Percentiles rank a stretch among this genome's conserved stretches.
Conservation (phyloP, 306 rosid species). For the Quercus parvula region DNA sequence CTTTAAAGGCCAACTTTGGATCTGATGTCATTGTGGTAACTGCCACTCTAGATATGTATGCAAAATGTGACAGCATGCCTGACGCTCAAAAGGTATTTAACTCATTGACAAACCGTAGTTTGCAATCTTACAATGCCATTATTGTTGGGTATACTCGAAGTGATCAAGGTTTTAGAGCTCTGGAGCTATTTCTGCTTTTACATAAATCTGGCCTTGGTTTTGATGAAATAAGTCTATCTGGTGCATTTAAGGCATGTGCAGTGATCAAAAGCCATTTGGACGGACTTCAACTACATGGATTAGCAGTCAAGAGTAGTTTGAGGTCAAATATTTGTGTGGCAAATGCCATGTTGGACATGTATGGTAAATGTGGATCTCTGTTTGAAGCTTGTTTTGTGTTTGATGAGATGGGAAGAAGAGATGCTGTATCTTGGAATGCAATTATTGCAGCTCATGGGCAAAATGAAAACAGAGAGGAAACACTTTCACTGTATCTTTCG, state of each 20-base stretch:
- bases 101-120: conserved; percentile 43
- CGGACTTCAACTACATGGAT: conserved; percentile 76
- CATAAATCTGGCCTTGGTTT: conserved; percentile 48
- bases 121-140: conserved; percentile 78
- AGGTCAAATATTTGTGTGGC: conserved; percentile 62
- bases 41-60: conserved; percentile 89
- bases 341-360: conserved; percentile 83
- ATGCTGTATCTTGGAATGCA: conserved; percentile 91
- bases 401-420: conserved; percentile 68
- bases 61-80: conserved; percentile 56
- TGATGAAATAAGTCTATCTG: conserved; percentile 69
- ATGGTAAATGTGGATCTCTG: conserved; percentile 70
- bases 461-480: conserved; percentile 47
- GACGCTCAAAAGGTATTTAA: conserved; percentile 67
- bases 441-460: conserved; percentile 77
- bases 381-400: conserved; percentile 57
- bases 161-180: conserved; percentile 57
- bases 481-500: conserved; percentile 59
- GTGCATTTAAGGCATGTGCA: conserved; percentile 70
- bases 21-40: conserved; percentile 71
- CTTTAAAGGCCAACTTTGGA: conserved; percentile 58
- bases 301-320: conserved; percentile 54
- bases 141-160: conserved; percentile 61
- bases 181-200: conserved; percentile 49
- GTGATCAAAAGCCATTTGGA: conserved; percentile 43